Evolutionary conservation across 805 yeast genomes (phyloP).

Genomic region (Huiozyma naganishii): DNA sequence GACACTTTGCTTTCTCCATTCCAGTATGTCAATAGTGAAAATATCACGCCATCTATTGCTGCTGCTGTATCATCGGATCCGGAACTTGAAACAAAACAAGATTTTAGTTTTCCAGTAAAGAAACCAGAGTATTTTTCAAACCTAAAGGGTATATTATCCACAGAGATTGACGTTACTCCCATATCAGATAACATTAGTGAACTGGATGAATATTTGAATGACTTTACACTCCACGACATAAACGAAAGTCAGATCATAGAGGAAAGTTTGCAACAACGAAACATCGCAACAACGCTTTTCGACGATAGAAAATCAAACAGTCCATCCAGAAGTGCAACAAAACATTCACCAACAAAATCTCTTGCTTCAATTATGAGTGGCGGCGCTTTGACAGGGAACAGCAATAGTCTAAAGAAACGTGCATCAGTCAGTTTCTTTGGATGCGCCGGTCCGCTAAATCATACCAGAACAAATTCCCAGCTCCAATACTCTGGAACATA

Average conservation of each 20-base stretch:
- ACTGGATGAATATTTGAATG: conserved; percentile 19
- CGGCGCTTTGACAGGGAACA: background rate
- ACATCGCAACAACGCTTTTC: conserved; percentile 8
- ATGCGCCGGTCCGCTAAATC: conserved; percentile 5
- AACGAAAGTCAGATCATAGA: conserved; percentile 12
- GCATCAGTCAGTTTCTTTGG: conserved; percentile 7
- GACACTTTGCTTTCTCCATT: conserved; percentile 11
- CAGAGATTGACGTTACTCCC: background rate
- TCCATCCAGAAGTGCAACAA: conserved; percentile 8
- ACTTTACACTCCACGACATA: conserved; percentile 7
- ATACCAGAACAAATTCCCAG: conserved; percentile 17
- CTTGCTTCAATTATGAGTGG: conserved; percentile 21
- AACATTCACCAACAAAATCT: conserved; percentile 28
- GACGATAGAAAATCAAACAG: conserved; percentile 9
- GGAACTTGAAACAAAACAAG: background rate
- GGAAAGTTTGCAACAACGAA: conserved; percentile 18
- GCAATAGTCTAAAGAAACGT: conserved; percentile 8
- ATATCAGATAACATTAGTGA: conserved; percentile 19
- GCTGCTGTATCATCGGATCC: background rate
- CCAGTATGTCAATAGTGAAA: background rate
- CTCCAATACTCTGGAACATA: conserved; percentile 3
- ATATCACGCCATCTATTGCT: background rate
- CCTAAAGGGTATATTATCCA: background rate
- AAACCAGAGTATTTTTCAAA: background rate
- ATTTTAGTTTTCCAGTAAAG: conserved; percentile 2